These are phyloP conservation scores for Marasmius oreades DNA, from an alignment of 1,284 basidiomycete genomes.

Conservation along the genomic window DNA sequence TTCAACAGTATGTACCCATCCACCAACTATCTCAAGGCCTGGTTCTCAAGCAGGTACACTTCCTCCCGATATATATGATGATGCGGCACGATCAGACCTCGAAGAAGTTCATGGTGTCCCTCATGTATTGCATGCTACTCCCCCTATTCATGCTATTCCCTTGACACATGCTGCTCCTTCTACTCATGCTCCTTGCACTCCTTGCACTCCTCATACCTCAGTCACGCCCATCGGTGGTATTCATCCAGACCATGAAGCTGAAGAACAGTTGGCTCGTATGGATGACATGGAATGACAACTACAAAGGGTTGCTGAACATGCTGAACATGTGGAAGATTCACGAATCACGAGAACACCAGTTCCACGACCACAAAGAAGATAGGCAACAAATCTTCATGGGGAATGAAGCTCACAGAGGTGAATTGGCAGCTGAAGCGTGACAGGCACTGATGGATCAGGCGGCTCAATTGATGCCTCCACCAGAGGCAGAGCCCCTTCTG, in stretches of 20 bases:
- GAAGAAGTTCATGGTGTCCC: too few relatives aligned
- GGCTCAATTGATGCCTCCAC: slow-evolving; percentile 6
- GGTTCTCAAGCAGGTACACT: neutral
- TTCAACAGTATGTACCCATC: neutral
- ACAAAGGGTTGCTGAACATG: slow-evolving; percentile 39
- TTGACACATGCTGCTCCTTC: neutral
- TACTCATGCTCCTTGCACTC: slow-evolving; percentile 3
- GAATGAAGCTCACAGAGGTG: slow-evolving; percentile 51
- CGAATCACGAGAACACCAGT: slow-evolving; percentile 60
- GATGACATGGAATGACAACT: slow-evolving; percentile 51
- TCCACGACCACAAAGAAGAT: slow-evolving; percentile 60
- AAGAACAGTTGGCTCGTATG: slow-evolving; percentile 50
- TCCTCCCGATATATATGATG: neutral
- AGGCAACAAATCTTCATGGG: slow-evolving; percentile 59
- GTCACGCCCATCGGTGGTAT: slow-evolving; percentile 29
- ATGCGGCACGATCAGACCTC: neutral
- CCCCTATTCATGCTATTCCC: neutral
- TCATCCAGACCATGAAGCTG: slow-evolving; percentile 48
- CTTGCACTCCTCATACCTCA: slow-evolving; percentile 22
- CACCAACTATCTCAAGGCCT: neutral
- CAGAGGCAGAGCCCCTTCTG: neutral
- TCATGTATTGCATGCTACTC: too few relatives aligned
- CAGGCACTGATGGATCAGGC: slow-evolving; percentile 49
- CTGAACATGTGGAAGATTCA: slow-evolving; percentile 55
- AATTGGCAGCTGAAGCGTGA: slow-evolving; percentile 46